These are phyloP conservation scores for Persicaria tinctoria DNA, from an alignment of 148 eudicot species.

Conservation along the genomic window DNA sequence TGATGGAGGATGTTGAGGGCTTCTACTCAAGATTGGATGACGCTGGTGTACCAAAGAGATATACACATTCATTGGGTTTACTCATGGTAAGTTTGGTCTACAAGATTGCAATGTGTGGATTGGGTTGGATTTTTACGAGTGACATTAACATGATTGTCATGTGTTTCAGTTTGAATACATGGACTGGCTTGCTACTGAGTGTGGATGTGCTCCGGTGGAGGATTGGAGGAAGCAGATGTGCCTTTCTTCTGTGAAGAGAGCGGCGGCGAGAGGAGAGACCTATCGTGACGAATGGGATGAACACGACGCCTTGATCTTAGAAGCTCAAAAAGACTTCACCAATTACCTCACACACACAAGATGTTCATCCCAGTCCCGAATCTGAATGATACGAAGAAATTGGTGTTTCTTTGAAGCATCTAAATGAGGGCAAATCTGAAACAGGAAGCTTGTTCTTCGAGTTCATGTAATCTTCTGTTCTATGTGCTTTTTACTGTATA, in stretches of 20 bases:
- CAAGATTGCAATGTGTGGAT: neutral
- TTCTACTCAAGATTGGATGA: conserved; percentile 53
- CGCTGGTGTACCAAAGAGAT: conserved; percentile 62
- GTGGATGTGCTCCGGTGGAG: conserved; percentile 36
- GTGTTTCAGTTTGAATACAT: conserved; percentile 65
- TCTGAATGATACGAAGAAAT: neutral
- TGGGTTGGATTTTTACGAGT: no score
- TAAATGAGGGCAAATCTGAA: no score
- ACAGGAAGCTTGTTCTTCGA: no score
- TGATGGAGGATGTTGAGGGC: conserved; percentile 65
- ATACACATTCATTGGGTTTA: conserved; percentile 55
- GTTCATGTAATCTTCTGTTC: no score
- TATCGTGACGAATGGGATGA: conserved; percentile 89
- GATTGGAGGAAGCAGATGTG: conserved; percentile 89
- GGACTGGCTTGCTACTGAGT: conserved; percentile 72
- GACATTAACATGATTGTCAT: neutral
- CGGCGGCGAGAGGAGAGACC: conserved; percentile 41
- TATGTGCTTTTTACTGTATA: neutral
- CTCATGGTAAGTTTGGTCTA: conserved; percentile 33
- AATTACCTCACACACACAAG: conserved; percentile 17
- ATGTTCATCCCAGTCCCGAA: neutral
- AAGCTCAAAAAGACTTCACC: conserved; percentile 52
- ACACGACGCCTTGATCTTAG: conserved; percentile 38
- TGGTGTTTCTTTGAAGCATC: neutral
- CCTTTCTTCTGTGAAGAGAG: conserved; percentile 19